Evolutionary conservation across 805 yeast species (phyloP), one percentile per base, ranked within the genome.

Genomic region (Yarrowia divulgata): DNA sequence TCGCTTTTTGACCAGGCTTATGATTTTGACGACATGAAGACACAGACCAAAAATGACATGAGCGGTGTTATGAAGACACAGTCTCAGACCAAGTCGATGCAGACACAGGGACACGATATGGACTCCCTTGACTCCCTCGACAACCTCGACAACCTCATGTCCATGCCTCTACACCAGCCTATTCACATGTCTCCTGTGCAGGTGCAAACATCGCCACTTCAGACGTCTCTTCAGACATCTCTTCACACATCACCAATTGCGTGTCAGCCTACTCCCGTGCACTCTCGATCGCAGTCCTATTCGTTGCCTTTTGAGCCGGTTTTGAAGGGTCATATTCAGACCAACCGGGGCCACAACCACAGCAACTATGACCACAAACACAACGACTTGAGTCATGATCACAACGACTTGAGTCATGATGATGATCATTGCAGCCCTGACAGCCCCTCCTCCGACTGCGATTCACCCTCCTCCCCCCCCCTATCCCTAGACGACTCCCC

Each of bases 401-500:
- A n/a, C n/a, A n/a, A n/a, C n/a, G n/a, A n/a, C n/a, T n/a, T 34
- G 35, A 34, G 35, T 58, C 48, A 1, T n/a, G n/a, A n/a, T n/a
- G n/a, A n/a, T n/a, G n/a, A n/a, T n/a, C n/a, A n/a, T n/a, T n/a
- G n/a, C n/a, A n/a, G n/a, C n/a, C n/a, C n/a, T n/a, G 64, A 7
- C 16, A 32, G 42, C 32, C 50, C 34, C 10, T 58, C 49, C 2
- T 49, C 16, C n/a, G 52, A 55, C 13, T 46, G 29, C 14, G 48
- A 40, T 18, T 50, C 43, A 18, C n/a, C n/a, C n/a, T n/a, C n/a
- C n/a, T n/a, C n/a, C n/a, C n/a, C n/a, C n/a, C n/a, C n/a, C n/a
- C 32, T 58, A 42, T 58, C 66, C 50, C 66, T 60, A 34, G 66
- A 60, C 66, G 66, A 60, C 52, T 43, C 66, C 9, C 66, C 66